A percentile compares a stretch with the other conserved stretches of the same genome.
These are phyloP conservation scores for Sextonia rubra DNA, from an alignment of 164 flowering plant species.

Conservation along the genomic window DNA sequence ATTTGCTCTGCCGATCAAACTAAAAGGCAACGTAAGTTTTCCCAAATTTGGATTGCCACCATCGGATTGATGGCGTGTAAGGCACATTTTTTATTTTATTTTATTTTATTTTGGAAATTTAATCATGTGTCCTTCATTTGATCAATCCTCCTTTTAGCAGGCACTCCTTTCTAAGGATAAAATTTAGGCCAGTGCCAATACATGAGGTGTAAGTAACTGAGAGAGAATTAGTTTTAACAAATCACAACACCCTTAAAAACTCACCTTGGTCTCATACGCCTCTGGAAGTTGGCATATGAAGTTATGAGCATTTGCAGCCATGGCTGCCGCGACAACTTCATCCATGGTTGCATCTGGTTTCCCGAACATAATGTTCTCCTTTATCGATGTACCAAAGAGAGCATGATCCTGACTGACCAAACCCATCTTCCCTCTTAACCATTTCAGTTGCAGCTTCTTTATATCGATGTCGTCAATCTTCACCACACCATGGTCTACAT, in stretches of 20 bases:
- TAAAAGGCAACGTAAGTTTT: too few species aligned
- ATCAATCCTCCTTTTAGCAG: too few species aligned
- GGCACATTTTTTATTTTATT: too few species aligned
- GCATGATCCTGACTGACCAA: constrained; percentile 93
- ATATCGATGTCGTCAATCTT: constrained; percentile 66
- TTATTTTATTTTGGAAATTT: too few species aligned
- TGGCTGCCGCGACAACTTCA: constrained; percentile 69
- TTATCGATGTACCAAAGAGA: constrained; percentile 73
- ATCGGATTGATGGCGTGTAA: too few species aligned
- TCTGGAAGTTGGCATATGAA: constrained; percentile 85
- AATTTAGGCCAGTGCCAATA: background rate
- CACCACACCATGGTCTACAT: constrained; percentile 52
- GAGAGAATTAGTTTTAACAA: background rate
- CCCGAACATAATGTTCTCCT: constrained; percentile 81
- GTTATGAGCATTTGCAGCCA: constrained; percentile 89
- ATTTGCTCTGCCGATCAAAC: too few species aligned
- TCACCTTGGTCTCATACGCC: constrained; percentile 88
- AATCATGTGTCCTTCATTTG: too few species aligned
- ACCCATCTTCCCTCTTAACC: constrained; percentile 84
- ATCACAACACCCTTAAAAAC: background rate
- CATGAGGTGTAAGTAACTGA: background rate
- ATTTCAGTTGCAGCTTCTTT: constrained; percentile 51
- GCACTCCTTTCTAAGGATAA: too few species aligned
- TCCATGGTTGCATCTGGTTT: constrained; percentile 78
- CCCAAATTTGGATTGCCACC: too few species aligned